Conservation (phyloP, 2,329 filamentous ascomycete genomes). For the Diaporthe caulivora region DNA sequence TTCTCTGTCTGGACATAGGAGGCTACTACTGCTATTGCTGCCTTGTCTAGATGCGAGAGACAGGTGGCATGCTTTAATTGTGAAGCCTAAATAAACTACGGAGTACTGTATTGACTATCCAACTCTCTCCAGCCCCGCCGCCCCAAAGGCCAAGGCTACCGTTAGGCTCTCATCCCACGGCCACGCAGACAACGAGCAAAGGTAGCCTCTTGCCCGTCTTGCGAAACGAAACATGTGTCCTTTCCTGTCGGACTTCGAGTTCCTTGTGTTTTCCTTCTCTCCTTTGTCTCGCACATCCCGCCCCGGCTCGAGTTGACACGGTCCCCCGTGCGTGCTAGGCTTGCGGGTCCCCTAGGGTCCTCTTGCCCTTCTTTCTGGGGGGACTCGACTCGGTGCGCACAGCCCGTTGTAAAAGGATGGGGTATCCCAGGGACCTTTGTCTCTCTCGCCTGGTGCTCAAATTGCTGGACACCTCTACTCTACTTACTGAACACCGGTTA, state of each 20-base stretch:
- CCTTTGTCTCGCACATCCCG: constrained; percentile 7
- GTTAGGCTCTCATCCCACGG: background rate
- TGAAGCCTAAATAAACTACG: background rate
- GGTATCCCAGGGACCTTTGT: background rate
- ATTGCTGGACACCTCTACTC: background rate
- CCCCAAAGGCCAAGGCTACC: background rate
- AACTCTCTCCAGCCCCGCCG: background rate
- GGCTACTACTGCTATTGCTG: background rate
- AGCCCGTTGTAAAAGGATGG: constrained; percentile 5
- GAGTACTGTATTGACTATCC: too few species aligned
- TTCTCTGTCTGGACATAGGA: background rate
- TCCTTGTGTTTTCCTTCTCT: background rate
- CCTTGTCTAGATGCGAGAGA: background rate
- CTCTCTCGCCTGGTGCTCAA: background rate
- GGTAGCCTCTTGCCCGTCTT: background rate
- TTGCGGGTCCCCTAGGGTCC: background rate
- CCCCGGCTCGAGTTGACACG: background rate
- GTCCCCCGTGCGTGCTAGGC: background rate
- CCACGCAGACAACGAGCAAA: background rate
- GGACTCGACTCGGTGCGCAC: background rate
- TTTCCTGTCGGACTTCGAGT: background rate
- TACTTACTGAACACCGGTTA: background rate
- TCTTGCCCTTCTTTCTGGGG: background rate
- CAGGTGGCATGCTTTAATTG: background rate
- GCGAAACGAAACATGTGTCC: constrained; percentile 8